Evolutionary conservation across 352 stramenopile genomes (phyloP).

Genomic region (Phytopythium helicoides): DNA sequence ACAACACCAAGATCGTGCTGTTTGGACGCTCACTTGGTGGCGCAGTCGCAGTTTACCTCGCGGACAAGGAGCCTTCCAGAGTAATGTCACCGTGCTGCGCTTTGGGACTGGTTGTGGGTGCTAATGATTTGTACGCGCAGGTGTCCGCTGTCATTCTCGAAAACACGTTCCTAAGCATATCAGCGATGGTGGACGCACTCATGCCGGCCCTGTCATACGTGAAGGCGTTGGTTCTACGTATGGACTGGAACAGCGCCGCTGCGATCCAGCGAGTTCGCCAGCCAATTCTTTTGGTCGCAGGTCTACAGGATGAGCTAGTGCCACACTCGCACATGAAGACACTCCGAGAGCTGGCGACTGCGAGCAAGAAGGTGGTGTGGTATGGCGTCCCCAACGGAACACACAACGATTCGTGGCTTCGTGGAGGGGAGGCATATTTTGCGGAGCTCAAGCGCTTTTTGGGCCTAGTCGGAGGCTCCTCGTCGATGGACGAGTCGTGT

Average conservation of each 20-base stretch:
- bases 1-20: slow-evolving; percentile 86
- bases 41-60: slow-evolving; percentile 90
- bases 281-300: slow-evolving; percentile 92
- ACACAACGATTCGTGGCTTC: slow-evolving; percentile 94
- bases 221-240: slow-evolving; percentile 89
- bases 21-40: slow-evolving; percentile 93
- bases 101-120: neutral
- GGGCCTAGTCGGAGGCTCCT: slow-evolving; percentile 22
- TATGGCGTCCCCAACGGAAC: slow-evolving; percentile 86
- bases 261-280: slow-evolving; percentile 60
- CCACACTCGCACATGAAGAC: slow-evolving; percentile 88
- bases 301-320: slow-evolving; percentile 90
- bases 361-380: slow-evolving; percentile 57
- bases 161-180: slow-evolving; percentile 95
- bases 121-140: slow-evolving; percentile 16
- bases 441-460: slow-evolving; percentile 67
- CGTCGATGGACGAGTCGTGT: too few species aligned
- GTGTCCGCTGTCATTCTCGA: slow-evolving; percentile 91
- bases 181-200: slow-evolving; percentile 91
- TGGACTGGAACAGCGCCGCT: slow-evolving; percentile 86
- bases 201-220: slow-evolving; percentile 90
- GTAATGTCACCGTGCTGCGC: slow-evolving; percentile 14
- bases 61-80: slow-evolving; percentile 68
- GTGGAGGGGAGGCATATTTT: slow-evolving; percentile 89
- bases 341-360: slow-evolving; percentile 65